These are phyloP conservation scores for Corynascus novoguineensis DNA, from an alignment of 495 filamentous ascomycete species.

Conservation along the genomic window DNA sequence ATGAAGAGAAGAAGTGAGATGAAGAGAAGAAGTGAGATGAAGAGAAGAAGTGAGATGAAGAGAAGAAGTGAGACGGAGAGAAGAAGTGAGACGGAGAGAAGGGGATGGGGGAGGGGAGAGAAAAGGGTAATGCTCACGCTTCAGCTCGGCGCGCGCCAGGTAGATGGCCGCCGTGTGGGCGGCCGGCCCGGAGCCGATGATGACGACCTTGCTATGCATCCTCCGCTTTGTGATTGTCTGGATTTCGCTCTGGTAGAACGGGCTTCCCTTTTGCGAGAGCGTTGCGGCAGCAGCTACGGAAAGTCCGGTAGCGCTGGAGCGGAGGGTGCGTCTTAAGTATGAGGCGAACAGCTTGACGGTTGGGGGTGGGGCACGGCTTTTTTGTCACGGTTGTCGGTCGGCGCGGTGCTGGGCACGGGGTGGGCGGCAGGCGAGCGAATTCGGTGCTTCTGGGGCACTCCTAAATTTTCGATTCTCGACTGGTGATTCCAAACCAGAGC, in stretches of 20 bases:
- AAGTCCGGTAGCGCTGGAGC: conserved; percentile 55
- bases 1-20: too few relatives aligned
- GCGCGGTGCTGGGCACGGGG: too few relatives aligned
- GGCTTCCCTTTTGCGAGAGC: conserved; percentile 58
- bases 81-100: too few relatives aligned
- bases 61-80: too few relatives aligned
- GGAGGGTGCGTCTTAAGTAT: conserved; percentile 50
- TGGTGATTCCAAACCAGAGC: conserved; percentile 1
- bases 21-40: too few relatives aligned
- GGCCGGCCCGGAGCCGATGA: conserved; percentile 91
- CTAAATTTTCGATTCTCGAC: background rate
- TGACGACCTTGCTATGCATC: conserved; percentile 78
- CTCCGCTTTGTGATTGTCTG: conserved; percentile 47
- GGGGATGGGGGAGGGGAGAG: background rate
- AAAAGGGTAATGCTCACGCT: conserved; percentile 41
- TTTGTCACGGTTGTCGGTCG: background rate
- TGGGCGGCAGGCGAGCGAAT: conserved; percentile 4
- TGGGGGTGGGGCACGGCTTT: conserved; percentile 15
- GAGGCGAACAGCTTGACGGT: conserved; percentile 83
- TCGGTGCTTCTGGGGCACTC: conserved; percentile 3
- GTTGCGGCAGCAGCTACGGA: conserved; percentile 57
- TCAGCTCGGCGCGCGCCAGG: conserved; percentile 86
- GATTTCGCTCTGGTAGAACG: conserved; percentile 49
- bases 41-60: too few relatives aligned
- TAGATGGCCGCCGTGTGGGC: conserved; percentile 97